Percentiles rank a stretch among this genome's conserved stretches.
Conservation (phyloP, 1,284 basidiomycete species). For the Rhodotorula sp. region DNA sequence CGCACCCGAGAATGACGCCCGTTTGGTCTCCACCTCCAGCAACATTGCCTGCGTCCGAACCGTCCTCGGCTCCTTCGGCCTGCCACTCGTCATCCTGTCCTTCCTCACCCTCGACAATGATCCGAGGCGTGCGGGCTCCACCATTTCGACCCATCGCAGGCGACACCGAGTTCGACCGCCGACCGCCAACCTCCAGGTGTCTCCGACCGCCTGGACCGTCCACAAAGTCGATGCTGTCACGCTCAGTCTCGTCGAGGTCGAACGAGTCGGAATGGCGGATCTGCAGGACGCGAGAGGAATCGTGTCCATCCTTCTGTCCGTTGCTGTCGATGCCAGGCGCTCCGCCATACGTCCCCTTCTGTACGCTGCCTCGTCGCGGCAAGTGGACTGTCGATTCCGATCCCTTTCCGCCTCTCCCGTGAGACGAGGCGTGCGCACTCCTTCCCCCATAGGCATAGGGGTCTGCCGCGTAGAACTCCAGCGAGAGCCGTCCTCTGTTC, state of each 20-base stretch:
- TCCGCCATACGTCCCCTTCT: background rate
- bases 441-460: constrained; percentile 10
- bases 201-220: background rate
- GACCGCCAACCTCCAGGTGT: background rate
- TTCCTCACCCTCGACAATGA: constrained; percentile 13
- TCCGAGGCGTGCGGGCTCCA: constrained; percentile 9
- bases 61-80: background rate
- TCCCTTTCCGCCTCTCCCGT: background rate
- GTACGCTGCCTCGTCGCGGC: background rate
- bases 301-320: background rate
- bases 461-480: constrained; percentile 5
- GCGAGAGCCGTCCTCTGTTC: background rate
- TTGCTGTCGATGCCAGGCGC: background rate
- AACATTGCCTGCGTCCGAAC: background rate
- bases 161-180: background rate
- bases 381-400: constrained; percentile 17
- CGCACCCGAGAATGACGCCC: constrained; percentile 68
- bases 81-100: constrained; percentile 14
- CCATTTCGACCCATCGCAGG: background rate
- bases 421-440: background rate
- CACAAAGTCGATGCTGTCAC: background rate
- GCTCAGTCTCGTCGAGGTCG: background rate
- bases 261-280: constrained; percentile 37
- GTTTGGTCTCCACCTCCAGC: constrained; percentile 67
- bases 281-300: constrained; percentile 15